Evolutionary conservation across 805 yeast species (phyloP), one percentile per base, ranked within the genome.

Genomic region (Lipomyces oligophaga): DNA sequence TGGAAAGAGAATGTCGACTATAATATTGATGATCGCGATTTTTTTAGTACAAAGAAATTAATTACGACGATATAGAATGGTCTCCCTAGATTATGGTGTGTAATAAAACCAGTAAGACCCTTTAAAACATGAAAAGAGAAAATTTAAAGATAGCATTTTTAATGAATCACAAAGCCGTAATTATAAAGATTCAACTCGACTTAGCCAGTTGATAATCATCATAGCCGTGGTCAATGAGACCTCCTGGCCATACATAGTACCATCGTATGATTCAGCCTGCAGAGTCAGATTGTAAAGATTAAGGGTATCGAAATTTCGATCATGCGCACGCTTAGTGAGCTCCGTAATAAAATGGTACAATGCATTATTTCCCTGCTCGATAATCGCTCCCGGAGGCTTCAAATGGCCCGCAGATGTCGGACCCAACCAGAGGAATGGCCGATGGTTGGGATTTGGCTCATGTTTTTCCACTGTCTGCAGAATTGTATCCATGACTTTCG

Each of bases 321-420:
- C 56, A 11, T 18, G 37, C 5, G 56, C 56, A 19, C 56, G 56
- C 35, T 49, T 52, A 27, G 33, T 37, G 25, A 52, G 40, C 31
- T 52, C 56, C 21, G 42, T 43, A 13, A 40, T 31, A 36, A 52
- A 52, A 25, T 52, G 54, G 28, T 47, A 38, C 19, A 52, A 27
- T 11, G 56, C 56, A 31, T 49, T 49, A 46, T 52, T 49, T 22
- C 56, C 56, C 32, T 52, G 56, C 38, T 52, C 56, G 45, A 52
- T 49, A 19, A 52, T 52, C 10, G 54, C 56, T 20, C 56, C 56
- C 11, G 56, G 56, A 3, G 56, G 56, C 34, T 52, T 52, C 19
- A 49, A 39, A 24, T 52, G 56, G n/a, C 56, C 56, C 20, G 56
- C 56, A 15, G 56, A 32, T 13, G 55, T 36, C 11, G 56, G 54